Percentiles rank a stretch among this genome's conserved stretches.
Conservation (phyloP, 129 eudicot genomes). For the Tagetes patula region DNA sequence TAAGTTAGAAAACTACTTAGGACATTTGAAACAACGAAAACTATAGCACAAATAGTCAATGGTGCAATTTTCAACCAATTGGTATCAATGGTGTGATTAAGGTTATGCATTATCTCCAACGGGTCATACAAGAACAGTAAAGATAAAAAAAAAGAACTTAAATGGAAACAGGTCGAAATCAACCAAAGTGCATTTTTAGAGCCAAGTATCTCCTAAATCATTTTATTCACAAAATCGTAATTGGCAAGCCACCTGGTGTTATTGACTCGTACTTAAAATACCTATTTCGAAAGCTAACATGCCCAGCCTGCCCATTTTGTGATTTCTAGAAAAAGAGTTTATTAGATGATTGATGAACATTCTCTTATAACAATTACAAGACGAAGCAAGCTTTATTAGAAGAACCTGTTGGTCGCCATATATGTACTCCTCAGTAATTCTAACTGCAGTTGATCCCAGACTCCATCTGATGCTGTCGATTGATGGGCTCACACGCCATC, state of each 20-base stretch:
- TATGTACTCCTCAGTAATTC: constrained; percentile 94
- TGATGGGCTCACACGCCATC: constrained; percentile 87
- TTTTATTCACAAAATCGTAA: neutral
- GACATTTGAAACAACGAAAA: no score
- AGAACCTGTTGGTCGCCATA: constrained; percentile 86
- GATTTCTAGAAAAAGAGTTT: neutral
- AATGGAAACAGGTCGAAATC: neutral
- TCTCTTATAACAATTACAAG: neutral
- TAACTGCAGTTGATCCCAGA: constrained; percentile 93
- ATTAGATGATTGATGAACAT: constrained; percentile 4
- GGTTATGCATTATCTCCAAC: neutral
- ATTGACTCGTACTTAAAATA: neutral
- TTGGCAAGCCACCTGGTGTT: neutral
- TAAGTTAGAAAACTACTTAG: no score
- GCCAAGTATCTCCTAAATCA: neutral
- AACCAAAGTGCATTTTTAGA: neutral
- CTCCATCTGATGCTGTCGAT: constrained; percentile 94
- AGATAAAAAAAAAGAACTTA: neutral
- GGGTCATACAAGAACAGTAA: neutral
- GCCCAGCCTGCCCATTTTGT: neutral
- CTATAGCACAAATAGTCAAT: neutral
- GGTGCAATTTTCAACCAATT: neutral
- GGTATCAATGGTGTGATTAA: neutral
- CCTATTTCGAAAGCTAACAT: neutral
- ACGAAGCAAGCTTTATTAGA: constrained; percentile 5